A percentile compares a stretch with the other conserved stretches of the same genome.
Conservation (phyloP, 495 filamentous ascomycete species). For the Talaromyces stipitatus region DNA sequence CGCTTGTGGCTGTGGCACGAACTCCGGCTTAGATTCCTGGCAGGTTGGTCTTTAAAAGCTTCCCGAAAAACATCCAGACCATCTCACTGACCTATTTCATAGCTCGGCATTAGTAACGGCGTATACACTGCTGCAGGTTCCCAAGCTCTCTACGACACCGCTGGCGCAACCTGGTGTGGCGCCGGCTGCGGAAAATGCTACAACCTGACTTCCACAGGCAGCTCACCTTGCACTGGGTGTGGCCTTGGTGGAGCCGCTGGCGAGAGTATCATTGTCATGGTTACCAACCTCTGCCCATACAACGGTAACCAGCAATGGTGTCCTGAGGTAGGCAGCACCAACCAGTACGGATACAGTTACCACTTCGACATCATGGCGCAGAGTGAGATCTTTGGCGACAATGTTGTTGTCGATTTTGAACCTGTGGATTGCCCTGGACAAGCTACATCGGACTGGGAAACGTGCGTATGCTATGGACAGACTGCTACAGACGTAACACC, state of each 20-base stretch:
- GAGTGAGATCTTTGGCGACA: constrained; percentile 27
- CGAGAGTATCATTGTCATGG: constrained; percentile 32
- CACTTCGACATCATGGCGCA: constrained; percentile 37
- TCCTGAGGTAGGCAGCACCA: constrained; percentile 17
- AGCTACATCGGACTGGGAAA: constrained; percentile 12
- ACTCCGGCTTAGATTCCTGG: constrained; percentile 16
- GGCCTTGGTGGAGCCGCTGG: constrained; percentile 26
- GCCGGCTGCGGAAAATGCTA: constrained; percentile 34
- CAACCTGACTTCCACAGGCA: constrained; percentile 27
- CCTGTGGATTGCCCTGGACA: constrained; percentile 22
- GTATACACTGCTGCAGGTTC: constrained; percentile 26
- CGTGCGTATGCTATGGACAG: constrained; percentile 14
- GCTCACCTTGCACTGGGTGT: constrained; percentile 19
- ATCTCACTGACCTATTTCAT: neutral
- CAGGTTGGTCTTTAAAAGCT: constrained; percentile 13
- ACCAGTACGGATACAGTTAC: constrained; percentile 31
- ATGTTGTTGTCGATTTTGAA: constrained; percentile 29
- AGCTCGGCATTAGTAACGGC: constrained; percentile 8
- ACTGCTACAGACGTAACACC: constrained; percentile 9
- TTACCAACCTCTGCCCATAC: constrained; percentile 33
- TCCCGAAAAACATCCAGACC: neutral
- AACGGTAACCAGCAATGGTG: constrained; percentile 33
- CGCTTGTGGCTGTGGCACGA: constrained; percentile 24
- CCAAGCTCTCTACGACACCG: constrained; percentile 20
- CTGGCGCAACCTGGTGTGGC: constrained; percentile 26